Percentiles rank a stretch among this genome's conserved stretches.
phyloP scores from a whole-genome alignment of 768 basidiomycete species.

The Lepiota subincarnata region DNA sequence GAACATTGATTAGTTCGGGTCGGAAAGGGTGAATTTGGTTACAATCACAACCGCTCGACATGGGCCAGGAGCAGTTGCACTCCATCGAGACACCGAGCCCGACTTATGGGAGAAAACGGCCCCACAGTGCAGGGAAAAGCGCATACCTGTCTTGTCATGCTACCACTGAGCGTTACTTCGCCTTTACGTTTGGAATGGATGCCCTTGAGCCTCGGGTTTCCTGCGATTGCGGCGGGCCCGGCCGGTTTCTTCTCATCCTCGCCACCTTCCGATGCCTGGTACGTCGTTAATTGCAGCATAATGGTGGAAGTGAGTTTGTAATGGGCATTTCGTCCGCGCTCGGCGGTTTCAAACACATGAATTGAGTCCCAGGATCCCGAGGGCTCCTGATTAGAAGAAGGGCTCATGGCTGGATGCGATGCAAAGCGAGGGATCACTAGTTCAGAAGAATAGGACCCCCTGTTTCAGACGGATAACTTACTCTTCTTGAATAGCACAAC shows the following conservation, averaged over 20 bases:
- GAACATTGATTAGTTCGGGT: not conserved
- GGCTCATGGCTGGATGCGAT: constrained; percentile 51
- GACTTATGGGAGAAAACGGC: not conserved
- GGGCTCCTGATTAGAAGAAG: constrained; percentile 52
- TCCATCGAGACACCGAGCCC: not conserved
- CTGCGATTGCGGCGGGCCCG: constrained; percentile 20
- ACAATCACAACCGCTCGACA: no score
- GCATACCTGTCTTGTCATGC: constrained; percentile 93
- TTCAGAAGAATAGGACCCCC: not conserved
- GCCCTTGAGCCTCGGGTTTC: constrained; percentile 4
- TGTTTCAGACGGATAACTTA: constrained; percentile 28
- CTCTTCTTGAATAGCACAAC: constrained; percentile 96
- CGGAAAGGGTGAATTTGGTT: not conserved
- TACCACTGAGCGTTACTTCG: constrained; percentile 84
- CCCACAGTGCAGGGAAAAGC: not conserved
- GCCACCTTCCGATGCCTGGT: constrained; percentile 20
- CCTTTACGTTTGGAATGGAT: constrained; percentile 43
- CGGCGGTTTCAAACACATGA: constrained; percentile 94
- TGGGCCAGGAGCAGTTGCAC: not conserved
- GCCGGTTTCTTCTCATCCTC: constrained; percentile 30
- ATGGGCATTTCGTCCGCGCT: constrained; percentile 87
- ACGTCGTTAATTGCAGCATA: constrained; percentile 86
- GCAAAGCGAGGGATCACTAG: not conserved
- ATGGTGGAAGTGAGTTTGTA: constrained; percentile 98
- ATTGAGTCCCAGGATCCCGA: constrained; percentile 97